Conservation (phyloP, 1,284 basidiomycete species). For the Tilletiopsis washingtonensis region DNA sequence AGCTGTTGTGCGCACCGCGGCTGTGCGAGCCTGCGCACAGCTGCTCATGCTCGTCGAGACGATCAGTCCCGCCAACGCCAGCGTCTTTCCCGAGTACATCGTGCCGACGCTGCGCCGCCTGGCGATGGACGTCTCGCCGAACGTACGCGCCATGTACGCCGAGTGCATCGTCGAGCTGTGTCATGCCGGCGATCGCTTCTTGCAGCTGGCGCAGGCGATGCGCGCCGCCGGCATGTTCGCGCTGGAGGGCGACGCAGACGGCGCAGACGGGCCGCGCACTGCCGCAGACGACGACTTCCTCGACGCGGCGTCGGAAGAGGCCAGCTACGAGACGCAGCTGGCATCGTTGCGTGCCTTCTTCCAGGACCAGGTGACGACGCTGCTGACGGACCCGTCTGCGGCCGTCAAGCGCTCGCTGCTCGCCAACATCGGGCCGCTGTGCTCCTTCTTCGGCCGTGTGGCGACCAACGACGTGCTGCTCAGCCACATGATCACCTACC, state of each 20-base stretch:
- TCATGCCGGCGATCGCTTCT: constrained; percentile 70
- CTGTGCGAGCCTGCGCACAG: constrained; percentile 73
- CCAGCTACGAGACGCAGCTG: constrained; percentile 50
- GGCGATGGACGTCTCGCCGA: constrained; percentile 71
- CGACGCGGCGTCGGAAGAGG: constrained; percentile 18
- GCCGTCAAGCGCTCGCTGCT: constrained; percentile 57
- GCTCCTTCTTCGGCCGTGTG: constrained; percentile 83
- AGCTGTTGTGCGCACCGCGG: constrained; percentile 68
- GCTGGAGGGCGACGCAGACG: constrained; percentile 56
- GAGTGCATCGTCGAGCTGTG: constrained; percentile 77
- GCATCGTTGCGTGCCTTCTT: constrained; percentile 76
- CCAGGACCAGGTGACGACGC: constrained; percentile 76
- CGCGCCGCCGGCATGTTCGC: constrained; percentile 69
- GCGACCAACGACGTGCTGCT: constrained; percentile 89
- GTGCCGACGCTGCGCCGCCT: constrained; percentile 80
- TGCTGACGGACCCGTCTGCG: constrained; percentile 54
- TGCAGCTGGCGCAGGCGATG: constrained; percentile 86
- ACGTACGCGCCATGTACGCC: constrained; percentile 82
- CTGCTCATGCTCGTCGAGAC: constrained; percentile 73
- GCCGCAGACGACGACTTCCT: constrained; percentile 49
- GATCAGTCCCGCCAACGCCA: constrained; percentile 78
- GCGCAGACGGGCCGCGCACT: no score
- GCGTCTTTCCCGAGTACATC: constrained; percentile 87
- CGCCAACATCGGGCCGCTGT: constrained; percentile 73
- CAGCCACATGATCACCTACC: constrained; percentile 96